Conservation (phyloP, 164 flowering plant genomes). For the Platanus orientalis region DNA sequence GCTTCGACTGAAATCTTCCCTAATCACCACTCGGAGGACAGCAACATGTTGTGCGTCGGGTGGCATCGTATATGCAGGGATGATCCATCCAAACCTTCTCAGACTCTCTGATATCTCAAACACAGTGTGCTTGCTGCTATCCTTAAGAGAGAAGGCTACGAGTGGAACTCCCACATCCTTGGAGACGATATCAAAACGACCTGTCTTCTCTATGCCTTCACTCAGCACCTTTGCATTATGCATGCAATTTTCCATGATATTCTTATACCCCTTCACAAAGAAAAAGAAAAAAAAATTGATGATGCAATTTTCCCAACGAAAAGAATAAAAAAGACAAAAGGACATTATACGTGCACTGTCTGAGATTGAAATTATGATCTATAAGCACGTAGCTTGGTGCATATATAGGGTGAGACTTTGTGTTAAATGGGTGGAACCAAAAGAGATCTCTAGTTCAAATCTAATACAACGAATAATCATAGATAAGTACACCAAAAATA, state of each 20-base stretch:
- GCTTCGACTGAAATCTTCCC: conserved; percentile 66
- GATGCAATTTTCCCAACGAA: no score
- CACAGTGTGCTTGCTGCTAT: conserved; percentile 40
- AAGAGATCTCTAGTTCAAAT: no score
- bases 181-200: conserved; percentile 50
- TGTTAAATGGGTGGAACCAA: no score
- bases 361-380: no score
- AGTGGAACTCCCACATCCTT: conserved; percentile 64
- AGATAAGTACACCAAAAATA: no score
- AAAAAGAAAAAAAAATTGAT: no score
- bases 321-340: no score
- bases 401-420: no score
- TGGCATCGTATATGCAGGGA: conserved; percentile 53
- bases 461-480: no score
- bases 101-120: conserved; percentile 48
- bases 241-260: conserved; percentile 54
- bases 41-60: conserved; percentile 29
- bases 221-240: conserved; percentile 39
- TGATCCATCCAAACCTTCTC: conserved; percentile 60
- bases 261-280: conserved; percentile 47
- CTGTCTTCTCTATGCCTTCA: conserved; percentile 45
- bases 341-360: no score
- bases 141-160: conserved; percentile 57
- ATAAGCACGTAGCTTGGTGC: no score
- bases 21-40: conserved; percentile 40